phyloP scores from a whole-genome alignment of 371 early-diverging fungal genomes.

The Smittium culicis region DNA sequence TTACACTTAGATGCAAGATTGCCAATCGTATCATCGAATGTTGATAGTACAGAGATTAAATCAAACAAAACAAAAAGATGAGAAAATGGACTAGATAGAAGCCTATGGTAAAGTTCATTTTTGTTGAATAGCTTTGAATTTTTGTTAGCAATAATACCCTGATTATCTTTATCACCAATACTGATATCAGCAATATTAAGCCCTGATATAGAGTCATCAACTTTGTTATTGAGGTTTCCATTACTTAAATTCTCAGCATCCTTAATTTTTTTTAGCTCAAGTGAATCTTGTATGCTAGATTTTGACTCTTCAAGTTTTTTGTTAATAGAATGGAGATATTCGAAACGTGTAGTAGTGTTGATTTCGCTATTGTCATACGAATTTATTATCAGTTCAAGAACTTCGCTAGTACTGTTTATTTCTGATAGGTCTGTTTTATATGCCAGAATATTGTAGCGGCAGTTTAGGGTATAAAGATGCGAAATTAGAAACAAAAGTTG shows the following conservation, averaged over 20 bases:
- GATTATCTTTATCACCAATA: not conserved
- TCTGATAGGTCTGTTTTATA: not conserved
- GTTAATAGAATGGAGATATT: not conserved
- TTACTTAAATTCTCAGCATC: not conserved
- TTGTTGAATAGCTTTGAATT: not conserved
- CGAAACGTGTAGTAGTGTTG: too few species aligned
- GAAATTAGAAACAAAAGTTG: not conserved
- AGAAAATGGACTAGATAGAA: not conserved
- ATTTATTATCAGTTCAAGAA: not conserved
- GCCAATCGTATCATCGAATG: not conserved
- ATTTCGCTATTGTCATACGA: too few species aligned
- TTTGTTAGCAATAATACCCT: not conserved
- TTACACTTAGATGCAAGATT: not conserved
- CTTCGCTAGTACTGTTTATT: not conserved
- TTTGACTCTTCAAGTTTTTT: not conserved
- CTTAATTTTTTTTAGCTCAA: not conserved
- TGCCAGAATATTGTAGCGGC: not conserved
- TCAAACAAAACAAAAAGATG: not conserved
- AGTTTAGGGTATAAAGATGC: not conserved
- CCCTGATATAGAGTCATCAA: not conserved
- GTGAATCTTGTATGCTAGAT: not conserved
- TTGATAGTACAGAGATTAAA: not conserved
- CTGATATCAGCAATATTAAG: not conserved
- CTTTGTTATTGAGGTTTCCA: not conserved
- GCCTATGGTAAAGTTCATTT: not conserved